Percentiles rank a stretch among this genome's conserved stretches.
Evolutionary conservation across 2,329 filamentous ascomycete genomes (phyloP).

Genomic region (Orbilia brochopaga): DNA sequence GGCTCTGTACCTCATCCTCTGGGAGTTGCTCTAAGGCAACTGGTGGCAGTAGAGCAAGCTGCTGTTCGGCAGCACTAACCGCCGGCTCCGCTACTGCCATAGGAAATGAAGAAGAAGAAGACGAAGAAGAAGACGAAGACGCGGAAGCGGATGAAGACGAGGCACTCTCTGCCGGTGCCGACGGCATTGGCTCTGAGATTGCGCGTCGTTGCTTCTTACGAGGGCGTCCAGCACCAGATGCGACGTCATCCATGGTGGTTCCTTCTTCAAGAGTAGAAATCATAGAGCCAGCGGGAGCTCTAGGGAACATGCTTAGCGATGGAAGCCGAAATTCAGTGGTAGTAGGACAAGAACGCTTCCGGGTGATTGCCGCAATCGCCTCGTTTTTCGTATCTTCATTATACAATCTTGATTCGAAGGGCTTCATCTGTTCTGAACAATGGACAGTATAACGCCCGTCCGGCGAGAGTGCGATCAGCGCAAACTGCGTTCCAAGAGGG

Average conservation of each 20-base stretch:
- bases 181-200: constrained; percentile 4
- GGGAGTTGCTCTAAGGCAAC: not conserved
- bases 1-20: constrained; percentile 1
- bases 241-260: constrained; percentile 1
- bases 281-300: not conserved
- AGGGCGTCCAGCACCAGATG: constrained; percentile 14
- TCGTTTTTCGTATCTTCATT: constrained; percentile 52
- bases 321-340: not conserved
- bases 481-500: constrained; percentile 52
- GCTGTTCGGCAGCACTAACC: not conserved
- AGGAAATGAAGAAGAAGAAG: no score
- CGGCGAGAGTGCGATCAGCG: constrained; percentile 53
- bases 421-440: constrained; percentile 52
- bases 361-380: constrained; percentile 34
- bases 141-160: not conserved
- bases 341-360: constrained; percentile 25
- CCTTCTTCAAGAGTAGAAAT: constrained; percentile 16
- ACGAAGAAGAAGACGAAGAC: not conserved
- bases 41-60: not conserved
- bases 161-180: not conserved
- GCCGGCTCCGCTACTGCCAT: not conserved
- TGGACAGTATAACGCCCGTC: constrained; percentile 51
- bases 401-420: constrained; percentile 53
- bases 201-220: constrained; percentile 23
- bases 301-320: no score